A percentile compares a stretch with the other conserved stretches of the same genome.
phyloP scores from a whole-genome alignment of 495 filamentous ascomycete species.

The Paragyromitra xinjiangensis region DNA sequence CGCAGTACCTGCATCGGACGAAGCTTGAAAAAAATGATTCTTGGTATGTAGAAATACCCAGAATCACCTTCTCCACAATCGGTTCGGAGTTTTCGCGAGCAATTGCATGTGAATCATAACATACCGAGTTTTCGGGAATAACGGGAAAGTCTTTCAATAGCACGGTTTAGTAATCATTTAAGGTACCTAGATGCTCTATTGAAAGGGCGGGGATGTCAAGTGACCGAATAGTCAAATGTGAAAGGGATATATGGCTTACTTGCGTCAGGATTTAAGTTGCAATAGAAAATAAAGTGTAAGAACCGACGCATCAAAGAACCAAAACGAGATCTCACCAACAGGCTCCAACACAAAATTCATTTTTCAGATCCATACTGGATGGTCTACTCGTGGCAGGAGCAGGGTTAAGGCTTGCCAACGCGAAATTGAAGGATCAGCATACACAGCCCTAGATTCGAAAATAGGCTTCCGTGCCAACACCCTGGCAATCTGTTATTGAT shows the following conservation, averaged over 20 bases:
- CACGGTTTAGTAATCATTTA: too few species aligned
- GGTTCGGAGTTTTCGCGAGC: not conserved
- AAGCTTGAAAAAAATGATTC: slow-evolving; percentile 6
- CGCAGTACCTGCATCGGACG: slow-evolving; percentile 22
- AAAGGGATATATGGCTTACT: slow-evolving; percentile 9
- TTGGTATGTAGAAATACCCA: not conserved
- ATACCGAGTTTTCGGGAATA: slow-evolving; percentile 1
- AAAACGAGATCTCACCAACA: not conserved
- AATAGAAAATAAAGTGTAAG: not conserved
- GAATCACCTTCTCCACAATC: slow-evolving; percentile 1
- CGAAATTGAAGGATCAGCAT: slow-evolving; percentile 10
- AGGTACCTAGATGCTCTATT: not conserved
- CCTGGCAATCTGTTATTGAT: not conserved
- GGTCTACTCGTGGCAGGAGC: not conserved
- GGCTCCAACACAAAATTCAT: not conserved
- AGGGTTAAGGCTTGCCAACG: not conserved
- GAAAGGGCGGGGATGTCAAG: not conserved
- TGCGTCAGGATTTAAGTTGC: not conserved
- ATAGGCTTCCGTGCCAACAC: not conserved
- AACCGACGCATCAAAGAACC: not conserved
- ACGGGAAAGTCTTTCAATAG: slow-evolving; percentile 5
- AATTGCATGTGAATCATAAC: not conserved
- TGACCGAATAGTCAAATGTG: slow-evolving; percentile 1
- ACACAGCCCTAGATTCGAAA: not conserved
- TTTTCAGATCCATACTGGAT: not conserved